Base-by-base conservation (phyloP, 1,284 basidiomycete species). In the Erythrobasidium hasegawianum region DNA sequence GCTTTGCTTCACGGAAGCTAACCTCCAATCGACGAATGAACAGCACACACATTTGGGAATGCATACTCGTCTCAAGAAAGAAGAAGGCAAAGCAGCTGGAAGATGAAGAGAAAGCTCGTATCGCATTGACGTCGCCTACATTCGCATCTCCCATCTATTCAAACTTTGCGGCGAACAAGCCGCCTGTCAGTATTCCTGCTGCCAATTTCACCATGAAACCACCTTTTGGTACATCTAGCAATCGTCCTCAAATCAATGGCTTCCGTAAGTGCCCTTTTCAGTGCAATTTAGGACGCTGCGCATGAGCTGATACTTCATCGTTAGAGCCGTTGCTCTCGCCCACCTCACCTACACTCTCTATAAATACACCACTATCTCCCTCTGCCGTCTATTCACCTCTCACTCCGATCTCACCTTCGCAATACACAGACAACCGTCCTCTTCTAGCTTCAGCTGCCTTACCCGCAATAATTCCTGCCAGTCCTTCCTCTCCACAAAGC, bases 41-140 rank as follows among this genome's bases (percentile, higher is more conserved):
- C 56, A 65, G 62, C 1, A 65, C 56, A 4, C 56, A 65, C 43
- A 22, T 65, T 2, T 58, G 33, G 22, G 62, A 65, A 40, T 57
- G 55, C 50, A 43, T 50, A 5, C n/a, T 40, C 27, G 20, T 33
- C 2, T 16, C 14, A 8, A 14, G 33, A 10, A 45, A 57, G 24
- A 11, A 50, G n/a, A 29, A 53, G 24, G 26, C 33, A 29, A 56
- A 53, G 27, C 41, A 39, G 43, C 38, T 57, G 14, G 43, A 57
- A 26, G 62, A 58, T 27, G 53, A 57, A 27, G 62, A 65, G 33
- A 58, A 52, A 26, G 22, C 41, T 26, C 41, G 26, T 16, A 18
- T 14, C 2, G 20, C 47, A 7, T 18, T 29, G 20, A 49, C 38
- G 50, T 29, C 29, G 1, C 55, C 10, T 2, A 38, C 20, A 11